Conservation (phyloP, 2,329 filamentous ascomycete species). For the Pseudovirgaria hyperparasitica region DNA sequence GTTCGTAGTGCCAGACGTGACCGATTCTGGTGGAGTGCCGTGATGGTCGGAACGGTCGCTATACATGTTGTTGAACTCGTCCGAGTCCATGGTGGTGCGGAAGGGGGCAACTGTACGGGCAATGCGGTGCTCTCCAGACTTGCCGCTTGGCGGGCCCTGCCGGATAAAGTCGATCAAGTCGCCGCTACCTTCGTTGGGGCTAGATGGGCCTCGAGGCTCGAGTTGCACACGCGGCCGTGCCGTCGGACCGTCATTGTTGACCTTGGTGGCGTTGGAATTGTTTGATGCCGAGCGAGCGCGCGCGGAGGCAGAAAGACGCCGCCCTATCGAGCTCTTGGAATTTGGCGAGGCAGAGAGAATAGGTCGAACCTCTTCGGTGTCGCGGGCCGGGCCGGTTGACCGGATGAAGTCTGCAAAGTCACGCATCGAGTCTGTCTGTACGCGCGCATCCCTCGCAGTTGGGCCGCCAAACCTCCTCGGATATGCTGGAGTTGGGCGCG, state of each 20-base stretch:
- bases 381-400: conserved; percentile 52
- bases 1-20: conserved; percentile 44
- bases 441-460: conserved; percentile 61
- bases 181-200: conserved; percentile 53
- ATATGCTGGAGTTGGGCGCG: too few relatives aligned
- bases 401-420: conserved; percentile 88
- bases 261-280: conserved; percentile 10
- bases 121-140: conserved; percentile 54
- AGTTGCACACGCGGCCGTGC: conserved; percentile 19
- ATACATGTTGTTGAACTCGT: conserved; percentile 46
- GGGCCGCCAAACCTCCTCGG: too few relatives aligned
- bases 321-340: conserved; percentile 5
- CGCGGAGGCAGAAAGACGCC: too few relatives aligned
- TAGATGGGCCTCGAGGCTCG: conserved; percentile 53
- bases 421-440: conserved; percentile 56
- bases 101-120: conserved; percentile 76
- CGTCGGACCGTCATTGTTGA: conserved; percentile 12
- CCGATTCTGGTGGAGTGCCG: too few relatives aligned
- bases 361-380: conserved; percentile 16
- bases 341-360: conserved; percentile 10
- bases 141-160: conserved; percentile 57
- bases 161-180: conserved; percentile 95
- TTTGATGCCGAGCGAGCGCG: conserved; percentile 18
- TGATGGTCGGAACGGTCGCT: conserved; percentile 12
- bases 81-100: conserved; percentile 73